Conservation (phyloP, 192 early-diverging fungal species). For the Geranomyces variabilis region DNA sequence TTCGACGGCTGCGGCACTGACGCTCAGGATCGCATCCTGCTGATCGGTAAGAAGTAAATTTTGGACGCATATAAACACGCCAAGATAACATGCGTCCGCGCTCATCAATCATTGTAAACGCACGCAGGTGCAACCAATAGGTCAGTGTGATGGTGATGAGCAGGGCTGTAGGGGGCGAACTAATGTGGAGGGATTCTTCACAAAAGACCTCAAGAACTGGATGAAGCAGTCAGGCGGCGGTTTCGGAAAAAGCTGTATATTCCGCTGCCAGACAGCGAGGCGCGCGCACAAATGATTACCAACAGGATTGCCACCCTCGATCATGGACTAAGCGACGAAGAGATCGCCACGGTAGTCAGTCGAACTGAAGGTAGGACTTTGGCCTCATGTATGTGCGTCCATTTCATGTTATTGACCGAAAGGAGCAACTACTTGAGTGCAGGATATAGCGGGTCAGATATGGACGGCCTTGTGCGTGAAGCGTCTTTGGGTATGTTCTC, state of each 20-base stretch:
- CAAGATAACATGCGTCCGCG: not conserved
- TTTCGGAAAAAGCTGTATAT: constrained; percentile 77
- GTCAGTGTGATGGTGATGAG: constrained; percentile 23
- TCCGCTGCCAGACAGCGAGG: constrained; percentile 77
- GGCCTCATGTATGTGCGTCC: too few relatives aligned
- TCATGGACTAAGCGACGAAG: constrained; percentile 58
- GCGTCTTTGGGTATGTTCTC: constrained; percentile 48
- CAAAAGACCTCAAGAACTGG: constrained; percentile 83
- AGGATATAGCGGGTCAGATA: constrained; percentile 87
- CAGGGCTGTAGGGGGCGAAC: not conserved
- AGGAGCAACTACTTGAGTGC: too few relatives aligned
- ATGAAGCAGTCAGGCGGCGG: constrained; percentile 81
- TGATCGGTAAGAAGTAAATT: constrained; percentile 59
- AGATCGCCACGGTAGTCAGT: constrained; percentile 66
- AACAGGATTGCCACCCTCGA: constrained; percentile 64
- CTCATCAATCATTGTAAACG: not conserved
- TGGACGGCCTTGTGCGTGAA: constrained; percentile 81
- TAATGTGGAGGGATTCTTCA: not conserved
- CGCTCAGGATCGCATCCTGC: constrained; percentile 75
- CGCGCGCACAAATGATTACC: constrained; percentile 64
- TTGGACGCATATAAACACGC: not conserved
- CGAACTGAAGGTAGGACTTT: constrained; percentile 61
- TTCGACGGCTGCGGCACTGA: constrained; percentile 79
- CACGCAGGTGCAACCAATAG: constrained; percentile 68
- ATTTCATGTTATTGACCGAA: too few relatives aligned